Base-by-base conservation (phyloP, 768 basidiomycete genomes). In the Naematelia encephala region DNA sequence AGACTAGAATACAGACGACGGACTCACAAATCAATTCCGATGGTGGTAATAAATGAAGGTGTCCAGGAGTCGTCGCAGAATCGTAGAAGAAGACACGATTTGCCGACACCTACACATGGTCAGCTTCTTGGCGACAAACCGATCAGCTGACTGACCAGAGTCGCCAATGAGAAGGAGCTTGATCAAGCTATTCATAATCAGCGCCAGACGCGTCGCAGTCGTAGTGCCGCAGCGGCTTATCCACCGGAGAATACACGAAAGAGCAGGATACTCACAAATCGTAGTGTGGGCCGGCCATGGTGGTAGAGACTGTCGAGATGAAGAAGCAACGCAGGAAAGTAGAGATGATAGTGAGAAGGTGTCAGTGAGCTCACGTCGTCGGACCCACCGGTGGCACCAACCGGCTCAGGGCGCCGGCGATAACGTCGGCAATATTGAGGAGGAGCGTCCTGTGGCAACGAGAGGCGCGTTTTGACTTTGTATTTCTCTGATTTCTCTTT, bases 51-150 rank as follows among this genome's bases (percentile, higher is more conserved):
- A 82, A 97, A 98, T 45, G 90, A 92, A 49, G 93, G 93, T 29
- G 96, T 98, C 92, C 93, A 99, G 64, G 93, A 90, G 79, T 99
- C 96, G 81, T 98, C 96, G 77, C 92, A 97, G 85, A 99, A 99
- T 57, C 75, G 69, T 21, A 80, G 68, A 39, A 80, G 72, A n/a
- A 80, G 68, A 67, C 80, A 80, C 55, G 93, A 98, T 82, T 99
- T 93, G 63, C 94, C 91, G 69, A 96, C 93, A 80, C 91, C 91
- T 73, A 46, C 4, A 27, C 10, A 16, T 27, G n/a, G 42, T 26
- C 47, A 46, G 39, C 54, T 26, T 27, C 44, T 22, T 22, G 4
- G 16, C 25, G 54, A 26, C 26, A 50, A 54, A 49, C 26, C n/a
- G 54, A n/a, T n/a, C n/a, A n/a, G 30, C 10, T 22, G 16, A 68